Evolutionary conservation across 1,284 basidiomycete genomes (phyloP), one percentile per base, ranked within the genome.

Genomic region (Pterulicium gracile): DNA sequence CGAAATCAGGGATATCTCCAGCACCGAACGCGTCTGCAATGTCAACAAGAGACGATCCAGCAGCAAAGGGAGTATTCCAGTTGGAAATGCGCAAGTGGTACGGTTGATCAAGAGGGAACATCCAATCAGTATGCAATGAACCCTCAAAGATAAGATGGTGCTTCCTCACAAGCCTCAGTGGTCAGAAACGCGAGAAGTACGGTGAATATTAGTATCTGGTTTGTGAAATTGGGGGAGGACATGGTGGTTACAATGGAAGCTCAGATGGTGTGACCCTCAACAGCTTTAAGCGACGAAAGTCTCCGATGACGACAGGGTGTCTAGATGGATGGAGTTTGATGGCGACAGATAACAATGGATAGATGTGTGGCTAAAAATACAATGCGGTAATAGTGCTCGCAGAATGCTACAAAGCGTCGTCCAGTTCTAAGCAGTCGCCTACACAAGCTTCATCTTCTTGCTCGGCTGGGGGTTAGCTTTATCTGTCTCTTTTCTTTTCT

Each of bases 401-500:
- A n/a, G n/a, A n/a, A n/a, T n/a, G n/a, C n/a, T n/a, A n/a, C n/a
- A n/a, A n/a, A n/a, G n/a, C n/a, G n/a, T n/a, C n/a, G n/a, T n/a
- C n/a, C n/a, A n/a, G n/a, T n/a, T n/a, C n/a, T n/a, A n/a, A n/a
- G n/a, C 27, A 36, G 24, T 4, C 36, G 32, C 35, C 62, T 51
- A 79, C 47, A 58, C 63, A 43, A 77, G 60, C 62, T 77, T 82
- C 46, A 63, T 66, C 65, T 81, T 86, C 74, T 87, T 87, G 49
- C 66, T 55, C 17, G 81, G 80, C 56, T 80, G 82, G 23, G 76
- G 67, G n/a, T 69, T 75, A 13, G 64, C 68, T 49, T 72, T 77
- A 39, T 83, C 79, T 36, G 67, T 69, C 19, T 81, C 81, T 58
- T 85, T 86, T 52, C 81, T 70, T 64, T 83, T 85, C 65, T 75